Conservation (phyloP, 139 green algal species). For the Coccomyxa sp. region DNA sequence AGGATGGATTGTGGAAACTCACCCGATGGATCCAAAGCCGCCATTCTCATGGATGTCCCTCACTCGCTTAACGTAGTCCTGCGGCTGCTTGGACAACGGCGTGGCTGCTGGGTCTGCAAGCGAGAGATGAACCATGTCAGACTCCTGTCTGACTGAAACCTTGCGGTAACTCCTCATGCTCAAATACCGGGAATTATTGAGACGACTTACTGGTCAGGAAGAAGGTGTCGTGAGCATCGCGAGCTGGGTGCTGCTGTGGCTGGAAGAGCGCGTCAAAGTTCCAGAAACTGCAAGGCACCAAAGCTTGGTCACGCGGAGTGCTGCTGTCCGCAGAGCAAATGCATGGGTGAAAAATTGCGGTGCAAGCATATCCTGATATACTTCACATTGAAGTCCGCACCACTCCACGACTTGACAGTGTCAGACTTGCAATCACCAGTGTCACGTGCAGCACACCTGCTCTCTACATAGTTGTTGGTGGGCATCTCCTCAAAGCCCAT, state of each 20-base stretch:
- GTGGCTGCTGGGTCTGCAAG: conserved; percentile 61
- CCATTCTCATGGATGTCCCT: conserved; percentile 76
- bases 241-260: conserved; percentile 95
- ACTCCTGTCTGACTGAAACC: not conserved
- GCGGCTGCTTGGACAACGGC: conserved; percentile 45
- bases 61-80: conserved; percentile 88
- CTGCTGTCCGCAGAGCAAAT: too few species aligned
- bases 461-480: conserved; percentile 91
- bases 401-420: not conserved
- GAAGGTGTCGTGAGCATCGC: conserved; percentile 99
- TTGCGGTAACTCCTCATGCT: not conserved
- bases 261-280: conserved; percentile 99
- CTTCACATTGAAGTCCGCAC: too few species aligned
- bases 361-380: not conserved
- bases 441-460: conserved; percentile 6
- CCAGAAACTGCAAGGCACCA: conserved; percentile 76
- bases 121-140: not conserved
- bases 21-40: conserved; percentile 77
- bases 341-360: not conserved
- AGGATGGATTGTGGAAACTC: not conserved
- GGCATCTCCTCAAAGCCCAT: conserved; percentile 96
- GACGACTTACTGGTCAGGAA: conserved; percentile 74
- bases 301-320: too few species aligned
- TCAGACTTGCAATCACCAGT: not conserved
- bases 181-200: not conserved